Base-by-base conservation (phyloP, 2,329 filamentous ascomycete genomes). In the Atkinsonella hypoxylon region DNA sequence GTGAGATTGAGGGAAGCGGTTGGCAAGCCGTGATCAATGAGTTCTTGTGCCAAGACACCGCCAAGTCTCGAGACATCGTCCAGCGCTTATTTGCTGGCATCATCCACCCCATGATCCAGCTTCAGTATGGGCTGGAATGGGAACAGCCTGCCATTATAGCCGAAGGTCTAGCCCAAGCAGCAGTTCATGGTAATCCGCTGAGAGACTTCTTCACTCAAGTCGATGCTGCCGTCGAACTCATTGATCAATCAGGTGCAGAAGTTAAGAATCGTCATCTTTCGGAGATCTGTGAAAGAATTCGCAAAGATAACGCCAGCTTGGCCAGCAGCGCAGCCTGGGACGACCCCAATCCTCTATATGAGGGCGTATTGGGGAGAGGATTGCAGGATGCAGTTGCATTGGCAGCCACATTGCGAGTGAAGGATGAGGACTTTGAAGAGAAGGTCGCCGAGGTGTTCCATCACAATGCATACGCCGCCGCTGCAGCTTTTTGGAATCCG, bases 121-220 rank as follows among this genome's bases (percentile, higher is more conserved):
- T 95, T 18, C 86, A 89, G 46, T 95, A 89, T 61, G 89, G 86
- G 4, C 63, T 95, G 36, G 89, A 95, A 62, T 95, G 89, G 70
- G 64, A 76, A 10, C 88, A 95, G 61, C 87, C 87, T 2, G 85
- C 85, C 38, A 81, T 95, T 53, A 75, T 95, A 30, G 87, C 89
- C 6, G 80, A 91, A 67, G 89, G 73, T 1, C 77, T 95, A 17
- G 87, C 89, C 0, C 83, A 94, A 68, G 74, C 85, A 1, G 80
- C 84, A 8, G 78, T 89, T 1, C 87, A 94, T 61, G 68, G 73
- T 7, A 67, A 74, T 42, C 76, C 76, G 64, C 71, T 85, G 1
- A 69, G 67, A 1, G 56, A 64, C 0, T 78, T 83, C 54, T 71
- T 93, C 30, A 54, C 73, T 1, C 65, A 63, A 0, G 69, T 76